Conservation (phyloP, 306 rosid species). For the Cucurbita moschata region DNA sequence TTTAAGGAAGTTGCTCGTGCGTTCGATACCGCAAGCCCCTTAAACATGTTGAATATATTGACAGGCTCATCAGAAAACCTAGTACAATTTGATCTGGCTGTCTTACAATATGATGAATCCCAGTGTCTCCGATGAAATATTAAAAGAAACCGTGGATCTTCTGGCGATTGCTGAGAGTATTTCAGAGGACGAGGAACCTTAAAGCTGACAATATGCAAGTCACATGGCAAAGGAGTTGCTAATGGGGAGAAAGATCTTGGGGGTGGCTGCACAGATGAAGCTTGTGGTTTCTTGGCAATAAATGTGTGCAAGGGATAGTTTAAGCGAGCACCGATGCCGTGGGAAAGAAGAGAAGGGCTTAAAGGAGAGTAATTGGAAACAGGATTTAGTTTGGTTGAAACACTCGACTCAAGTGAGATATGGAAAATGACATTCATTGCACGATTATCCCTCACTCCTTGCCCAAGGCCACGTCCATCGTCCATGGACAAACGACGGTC, state of each 20-base stretch:
- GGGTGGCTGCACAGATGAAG: conserved; percentile 40
- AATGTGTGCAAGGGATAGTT: conserved; percentile 82
- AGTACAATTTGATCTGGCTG: conserved; percentile 70
- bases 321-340: conserved; percentile 48
- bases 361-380: conserved; percentile 37
- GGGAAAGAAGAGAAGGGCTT: conserved; percentile 84
- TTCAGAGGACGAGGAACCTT: conserved; percentile 77
- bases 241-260: conserved; percentile 69
- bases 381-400: conserved; percentile 40
- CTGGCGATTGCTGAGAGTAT: conserved; percentile 40
- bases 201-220: conserved; percentile 80
- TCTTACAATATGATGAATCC: conserved; percentile 76
- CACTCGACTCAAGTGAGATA: conserved; percentile 49
- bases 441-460: conserved; percentile 94
- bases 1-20: conserved; percentile 65
- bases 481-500: conserved; percentile 84
- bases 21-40: conserved; percentile 37
- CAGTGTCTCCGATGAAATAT: conserved; percentile 59
- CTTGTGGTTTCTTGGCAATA: conserved; percentile 56
- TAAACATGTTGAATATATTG: conserved; percentile 57
- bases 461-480: conserved; percentile 96
- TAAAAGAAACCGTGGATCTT: conserved; percentile 47
- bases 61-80: conserved; percentile 43
- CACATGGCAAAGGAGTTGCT: conserved; percentile 70
- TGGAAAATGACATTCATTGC: conserved; percentile 76